Evolutionary conservation across 2,329 filamentous ascomycete species (phyloP).

Genomic region (Cryphonectria nitschkei): DNA sequence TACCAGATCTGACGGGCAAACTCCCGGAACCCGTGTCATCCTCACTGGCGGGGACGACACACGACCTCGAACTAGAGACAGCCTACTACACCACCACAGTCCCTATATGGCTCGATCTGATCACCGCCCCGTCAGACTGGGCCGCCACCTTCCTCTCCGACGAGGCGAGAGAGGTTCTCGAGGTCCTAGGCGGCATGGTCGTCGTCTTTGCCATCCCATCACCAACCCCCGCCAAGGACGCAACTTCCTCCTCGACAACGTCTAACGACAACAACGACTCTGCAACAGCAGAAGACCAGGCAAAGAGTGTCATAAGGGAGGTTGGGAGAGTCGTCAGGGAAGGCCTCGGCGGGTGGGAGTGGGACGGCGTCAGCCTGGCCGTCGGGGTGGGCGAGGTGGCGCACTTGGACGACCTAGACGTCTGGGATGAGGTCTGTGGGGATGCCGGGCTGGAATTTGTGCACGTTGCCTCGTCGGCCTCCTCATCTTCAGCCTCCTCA

Average conservation of each 20-base stretch:
- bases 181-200: slow-evolving; percentile 63
- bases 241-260: slow-evolving; percentile 7
- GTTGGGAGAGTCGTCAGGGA: slow-evolving; percentile 60
- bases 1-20: slow-evolving; percentile 57
- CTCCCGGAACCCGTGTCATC: slow-evolving; percentile 43
- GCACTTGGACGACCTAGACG: slow-evolving; percentile 48
- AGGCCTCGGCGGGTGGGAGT: slow-evolving; percentile 62
- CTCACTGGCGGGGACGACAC: slow-evolving; percentile 62
- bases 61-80: slow-evolving; percentile 58
- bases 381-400: slow-evolving; percentile 54
- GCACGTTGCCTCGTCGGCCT: slow-evolving; percentile 39
- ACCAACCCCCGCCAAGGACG: slow-evolving; percentile 29
- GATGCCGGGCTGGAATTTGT: slow-evolving; percentile 67
- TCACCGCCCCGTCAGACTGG: slow-evolving; percentile 58
- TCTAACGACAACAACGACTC: not conserved
- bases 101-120: slow-evolving; percentile 70
- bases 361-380: slow-evolving; percentile 67
- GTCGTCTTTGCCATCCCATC: slow-evolving; percentile 52
- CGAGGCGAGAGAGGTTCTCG: slow-evolving; percentile 66
- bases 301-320: slow-evolving; percentile 51
- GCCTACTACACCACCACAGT: slow-evolving; percentile 64
- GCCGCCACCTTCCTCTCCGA: slow-evolving; percentile 59
- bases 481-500: not conserved
- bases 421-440: slow-evolving; percentile 65
- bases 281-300: slow-evolving; percentile 27